Evolutionary conservation across 2,329 filamentous ascomycete genomes (phyloP).

Genomic region (Geoglossum cookeanum): DNA sequence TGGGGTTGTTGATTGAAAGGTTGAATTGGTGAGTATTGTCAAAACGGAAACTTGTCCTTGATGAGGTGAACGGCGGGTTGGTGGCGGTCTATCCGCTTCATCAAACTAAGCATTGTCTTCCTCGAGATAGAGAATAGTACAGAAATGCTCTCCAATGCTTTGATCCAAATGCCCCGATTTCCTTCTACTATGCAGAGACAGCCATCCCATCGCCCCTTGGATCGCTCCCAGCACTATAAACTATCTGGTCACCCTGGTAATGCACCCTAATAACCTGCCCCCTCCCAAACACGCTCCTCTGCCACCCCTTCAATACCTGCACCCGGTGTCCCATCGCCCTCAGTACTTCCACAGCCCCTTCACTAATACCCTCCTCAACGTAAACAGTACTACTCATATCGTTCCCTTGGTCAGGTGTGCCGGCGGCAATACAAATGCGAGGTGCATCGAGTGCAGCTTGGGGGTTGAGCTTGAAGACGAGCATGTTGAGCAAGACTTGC

Average conservation of each 20-base stretch:
- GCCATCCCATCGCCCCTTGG: slow-evolving; percentile 63
- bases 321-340: slow-evolving; percentile 54
- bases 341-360: slow-evolving; percentile 48
- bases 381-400: slow-evolving; percentile 47
- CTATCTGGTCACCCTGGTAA: slow-evolving; percentile 50
- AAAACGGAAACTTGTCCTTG: too few relatives aligned
- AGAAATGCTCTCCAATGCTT: too few relatives aligned
- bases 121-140: too few relatives aligned
- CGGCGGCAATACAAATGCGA: slow-evolving; percentile 65
- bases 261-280: slow-evolving; percentile 73
- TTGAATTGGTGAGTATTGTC: too few relatives aligned
- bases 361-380: slow-evolving; percentile 64
- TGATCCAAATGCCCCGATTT: too few relatives aligned
- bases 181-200: slow-evolving; percentile 29
- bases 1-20: too few relatives aligned
- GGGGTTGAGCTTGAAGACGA: slow-evolving; percentile 61
- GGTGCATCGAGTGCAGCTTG: slow-evolving; percentile 84
- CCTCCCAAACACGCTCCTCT: slow-evolving; percentile 55
- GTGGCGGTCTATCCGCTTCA: too few relatives aligned
- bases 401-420: slow-evolving; percentile 41
- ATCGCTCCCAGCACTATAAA: slow-evolving; percentile 86
- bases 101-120: too few relatives aligned
- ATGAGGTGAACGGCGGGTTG: too few relatives aligned
- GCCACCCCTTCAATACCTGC: slow-evolving; percentile 43
- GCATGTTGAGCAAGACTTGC: slow-evolving; percentile 77